These are phyloP conservation scores for Botrytis hyacinthi DNA, from an alignment of 2,329 filamentous ascomycete genomes.

Conservation along the genomic window DNA sequence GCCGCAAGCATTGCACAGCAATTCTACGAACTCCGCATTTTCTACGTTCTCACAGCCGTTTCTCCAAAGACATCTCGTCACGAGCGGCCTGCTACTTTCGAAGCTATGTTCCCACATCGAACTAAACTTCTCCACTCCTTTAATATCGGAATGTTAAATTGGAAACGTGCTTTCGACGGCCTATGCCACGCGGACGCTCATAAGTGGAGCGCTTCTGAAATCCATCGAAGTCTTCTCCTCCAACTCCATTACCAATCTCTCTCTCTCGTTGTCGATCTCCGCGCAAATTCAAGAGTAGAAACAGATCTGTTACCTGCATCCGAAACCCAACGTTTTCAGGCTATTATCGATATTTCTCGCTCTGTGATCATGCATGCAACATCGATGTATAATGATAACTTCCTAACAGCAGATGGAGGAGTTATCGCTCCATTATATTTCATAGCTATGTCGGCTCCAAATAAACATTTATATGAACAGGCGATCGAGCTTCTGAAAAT, in stretches of 20 bases:
- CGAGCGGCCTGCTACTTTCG: background rate
- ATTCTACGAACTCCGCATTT: constrained; percentile 21
- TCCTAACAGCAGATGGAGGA: constrained; percentile 24
- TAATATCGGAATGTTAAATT: constrained; percentile 4
- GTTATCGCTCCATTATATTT: constrained; percentile 27
- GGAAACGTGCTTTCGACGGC: constrained; percentile 14
- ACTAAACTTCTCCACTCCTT: constrained; percentile 19
- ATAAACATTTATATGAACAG: constrained; percentile 19
- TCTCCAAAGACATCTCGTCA: background rate
- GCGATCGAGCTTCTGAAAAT: constrained; percentile 24
- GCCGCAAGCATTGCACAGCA: constrained; percentile 22
- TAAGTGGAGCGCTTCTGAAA: background rate
- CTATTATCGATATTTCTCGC: constrained; percentile 20
- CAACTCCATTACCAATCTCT: constrained; percentile 1
- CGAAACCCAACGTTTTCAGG: constrained; percentile 8
- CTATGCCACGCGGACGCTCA: background rate
- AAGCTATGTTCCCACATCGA: constrained; percentile 2
- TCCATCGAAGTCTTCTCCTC: constrained; percentile 13
- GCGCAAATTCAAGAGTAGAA: constrained; percentile 2
- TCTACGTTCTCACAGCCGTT: constrained; percentile 25
- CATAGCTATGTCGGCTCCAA: constrained; percentile 23
- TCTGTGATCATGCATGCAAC: constrained; percentile 16
- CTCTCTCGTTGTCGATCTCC: constrained; percentile 7
- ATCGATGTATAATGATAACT: background rate
- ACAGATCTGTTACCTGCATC: background rate